Percentiles rank a stretch among this genome's conserved stretches.
Conservation (phyloP, 129 eudicot genomes). For the Artemisia annua region DNA sequence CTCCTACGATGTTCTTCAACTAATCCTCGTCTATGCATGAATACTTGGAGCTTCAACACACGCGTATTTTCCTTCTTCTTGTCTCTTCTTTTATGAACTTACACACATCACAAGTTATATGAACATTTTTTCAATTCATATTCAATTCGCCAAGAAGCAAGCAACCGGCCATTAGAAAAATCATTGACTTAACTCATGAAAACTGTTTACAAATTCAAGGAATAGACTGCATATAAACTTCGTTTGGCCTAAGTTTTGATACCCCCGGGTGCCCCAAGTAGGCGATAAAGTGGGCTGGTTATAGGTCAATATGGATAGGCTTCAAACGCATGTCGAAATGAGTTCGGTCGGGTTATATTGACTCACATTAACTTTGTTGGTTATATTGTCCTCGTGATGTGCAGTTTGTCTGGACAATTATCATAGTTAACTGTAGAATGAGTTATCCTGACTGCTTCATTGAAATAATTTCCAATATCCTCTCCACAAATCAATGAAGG, state of each 20-base stretch:
- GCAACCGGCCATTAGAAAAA: not conserved
- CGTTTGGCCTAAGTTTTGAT: not conserved
- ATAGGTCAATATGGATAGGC: not conserved
- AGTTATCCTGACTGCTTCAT: too few species aligned
- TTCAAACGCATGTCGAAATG: not conserved
- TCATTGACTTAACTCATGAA: not conserved
- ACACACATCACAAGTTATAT: not conserved
- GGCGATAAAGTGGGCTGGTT: not conserved
- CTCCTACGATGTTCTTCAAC: slow-evolving; percentile 22
- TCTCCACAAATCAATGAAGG: slow-evolving; percentile 26
- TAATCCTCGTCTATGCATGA: slow-evolving; percentile 30
- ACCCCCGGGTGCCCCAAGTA: not conserved
- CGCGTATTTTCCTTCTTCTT: slow-evolving; percentile 29
- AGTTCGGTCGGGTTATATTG: not conserved
- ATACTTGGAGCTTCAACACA: slow-evolving; percentile 27
- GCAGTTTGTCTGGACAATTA: too few species aligned
- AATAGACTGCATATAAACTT: not conserved
- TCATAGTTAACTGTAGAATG: too few species aligned
- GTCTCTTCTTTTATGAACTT: slow-evolving; percentile 38
- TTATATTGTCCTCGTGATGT: too few species aligned
- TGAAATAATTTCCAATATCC: too few species aligned
- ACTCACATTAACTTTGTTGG: too few species aligned
- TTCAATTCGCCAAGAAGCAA: not conserved
- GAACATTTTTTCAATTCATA: slow-evolving; percentile 1
- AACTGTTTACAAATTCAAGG: not conserved